Evolutionary conservation across 768 basidiomycete species (phyloP).

Genomic region (Mrakia hoshinonis): DNA sequence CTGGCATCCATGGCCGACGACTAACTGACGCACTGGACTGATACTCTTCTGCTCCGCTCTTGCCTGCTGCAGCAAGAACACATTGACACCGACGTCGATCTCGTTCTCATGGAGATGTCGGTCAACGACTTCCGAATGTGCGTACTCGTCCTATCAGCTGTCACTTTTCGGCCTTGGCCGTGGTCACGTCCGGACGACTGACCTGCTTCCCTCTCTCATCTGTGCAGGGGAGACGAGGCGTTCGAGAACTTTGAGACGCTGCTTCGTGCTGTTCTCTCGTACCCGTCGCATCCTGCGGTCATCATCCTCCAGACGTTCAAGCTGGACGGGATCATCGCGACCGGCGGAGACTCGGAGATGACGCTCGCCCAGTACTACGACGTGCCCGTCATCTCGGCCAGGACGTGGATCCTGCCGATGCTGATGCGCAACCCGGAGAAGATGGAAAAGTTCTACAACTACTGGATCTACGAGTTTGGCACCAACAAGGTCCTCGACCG

Average conservation of each 20-base stretch:
- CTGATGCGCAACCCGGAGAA: slow-evolving; percentile 4
- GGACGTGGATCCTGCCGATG: slow-evolving; percentile 6
- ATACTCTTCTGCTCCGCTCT: too few relatives aligned
- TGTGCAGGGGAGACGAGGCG: neutral
- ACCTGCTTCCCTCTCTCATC: too few relatives aligned
- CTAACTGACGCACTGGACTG: neutral
- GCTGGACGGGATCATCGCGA: slow-evolving; percentile 15
- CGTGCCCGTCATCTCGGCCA: slow-evolving; percentile 5
- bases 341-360: slow-evolving; percentile 12
- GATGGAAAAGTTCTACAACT: slow-evolving; percentile 6
- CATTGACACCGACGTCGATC: neutral
- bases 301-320: slow-evolving; percentile 15
- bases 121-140: slow-evolving; percentile 16
- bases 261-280: neutral
- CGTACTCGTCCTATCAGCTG: neutral
- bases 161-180: neutral
- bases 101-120: slow-evolving; percentile 6
- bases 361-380: slow-evolving; percentile 15
- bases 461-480: slow-evolving; percentile 1
- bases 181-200: too few relatives aligned
- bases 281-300: neutral
- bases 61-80: slow-evolving; percentile 1
- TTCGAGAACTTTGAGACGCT: slow-evolving; percentile 20
- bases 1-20: neutral
- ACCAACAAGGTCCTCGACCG: slow-evolving; percentile 6